Conservation (phyloP, 805 yeast genomes). For the Candida orba region DNA sequence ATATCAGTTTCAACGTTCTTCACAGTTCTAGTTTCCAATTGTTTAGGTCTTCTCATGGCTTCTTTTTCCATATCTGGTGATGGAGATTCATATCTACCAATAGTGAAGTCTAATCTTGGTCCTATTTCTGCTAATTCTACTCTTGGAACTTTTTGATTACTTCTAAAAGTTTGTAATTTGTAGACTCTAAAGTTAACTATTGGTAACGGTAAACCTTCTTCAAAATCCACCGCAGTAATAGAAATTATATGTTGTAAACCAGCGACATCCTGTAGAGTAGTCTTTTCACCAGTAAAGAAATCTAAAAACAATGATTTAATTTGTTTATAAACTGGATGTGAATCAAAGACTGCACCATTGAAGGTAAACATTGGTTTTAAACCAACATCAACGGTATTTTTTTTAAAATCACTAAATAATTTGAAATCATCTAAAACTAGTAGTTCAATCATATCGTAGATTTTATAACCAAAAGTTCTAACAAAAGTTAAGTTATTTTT, state of each 20-base stretch:
- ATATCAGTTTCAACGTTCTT: slow-evolving; percentile 84
- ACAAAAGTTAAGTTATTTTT: slow-evolving; percentile 85
- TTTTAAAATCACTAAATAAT: slow-evolving; percentile 72
- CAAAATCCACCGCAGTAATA: slow-evolving; percentile 68
- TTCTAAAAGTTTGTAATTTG: slow-evolving; percentile 68
- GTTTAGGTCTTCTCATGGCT: slow-evolving; percentile 74
- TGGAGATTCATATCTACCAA: slow-evolving; percentile 81
- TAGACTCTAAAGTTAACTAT: slow-evolving; percentile 86
- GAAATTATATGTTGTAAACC: slow-evolving; percentile 90
- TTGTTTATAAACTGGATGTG: slow-evolving; percentile 79
- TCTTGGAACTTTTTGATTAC: slow-evolving; percentile 87
- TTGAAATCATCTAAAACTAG: slow-evolving; percentile 62
- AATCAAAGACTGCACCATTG: slow-evolving; percentile 87
- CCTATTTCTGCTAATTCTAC: slow-evolving; percentile 94
- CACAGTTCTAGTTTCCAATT: slow-evolving; percentile 70
- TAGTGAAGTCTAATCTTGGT: slow-evolving; percentile 86
- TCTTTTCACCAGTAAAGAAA: slow-evolving; percentile 79
- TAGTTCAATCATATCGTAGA: slow-evolving; percentile 92
- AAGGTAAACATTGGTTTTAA: slow-evolving; percentile 91
- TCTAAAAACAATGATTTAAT: slow-evolving; percentile 85
- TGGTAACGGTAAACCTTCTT: slow-evolving; percentile 65
- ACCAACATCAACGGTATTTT: slow-evolving; percentile 77
- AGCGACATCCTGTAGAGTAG: slow-evolving; percentile 83
- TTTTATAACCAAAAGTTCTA: slow-evolving; percentile 82
- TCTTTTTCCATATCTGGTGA: slow-evolving; percentile 87